Percentiles rank a stretch among this genome's conserved stretches.
Evolutionary conservation across 2,329 filamentous ascomycete genomes (phyloP).

Genomic region (Pyrenophora tritici-repentis): DNA sequence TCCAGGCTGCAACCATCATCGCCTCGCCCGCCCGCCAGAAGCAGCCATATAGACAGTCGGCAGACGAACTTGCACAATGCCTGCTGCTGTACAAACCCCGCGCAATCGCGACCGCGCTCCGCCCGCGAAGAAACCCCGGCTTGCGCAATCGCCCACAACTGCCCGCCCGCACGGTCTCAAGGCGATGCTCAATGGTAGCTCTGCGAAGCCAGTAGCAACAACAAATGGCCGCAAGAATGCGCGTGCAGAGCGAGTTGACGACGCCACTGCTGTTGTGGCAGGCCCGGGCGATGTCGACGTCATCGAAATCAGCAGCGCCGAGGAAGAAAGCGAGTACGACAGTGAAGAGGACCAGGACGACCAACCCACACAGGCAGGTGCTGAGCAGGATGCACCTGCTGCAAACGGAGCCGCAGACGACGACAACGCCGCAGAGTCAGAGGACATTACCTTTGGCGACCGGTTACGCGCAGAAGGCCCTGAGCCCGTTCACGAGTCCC

Average conservation of each 20-base stretch:
- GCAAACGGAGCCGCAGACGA: slow-evolving; percentile 30
- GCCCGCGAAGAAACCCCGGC: slow-evolving; percentile 46
- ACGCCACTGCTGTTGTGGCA: slow-evolving; percentile 61
- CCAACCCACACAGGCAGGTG: slow-evolving; percentile 23
- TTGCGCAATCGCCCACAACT: slow-evolving; percentile 34
- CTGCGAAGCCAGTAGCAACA: slow-evolving; percentile 52
- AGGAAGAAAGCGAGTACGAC: slow-evolving; percentile 48
- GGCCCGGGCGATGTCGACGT: slow-evolving; percentile 51
- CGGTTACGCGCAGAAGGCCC: slow-evolving; percentile 69
- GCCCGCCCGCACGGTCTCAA: slow-evolving; percentile 39
- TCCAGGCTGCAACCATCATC: slow-evolving; percentile 27
- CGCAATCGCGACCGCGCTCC: slow-evolving; percentile 37
- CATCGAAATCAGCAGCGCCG: slow-evolving; percentile 56
- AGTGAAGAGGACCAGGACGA: slow-evolving; percentile 33
- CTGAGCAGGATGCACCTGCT: slow-evolving; percentile 33
- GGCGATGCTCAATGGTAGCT: slow-evolving; percentile 35
- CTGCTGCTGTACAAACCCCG: slow-evolving; percentile 37
- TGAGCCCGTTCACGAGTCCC: slow-evolving; percentile 30
- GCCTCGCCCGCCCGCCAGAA: slow-evolving; percentile 10
- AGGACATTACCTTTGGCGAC: slow-evolving; percentile 82
- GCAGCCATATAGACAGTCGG: neutral
- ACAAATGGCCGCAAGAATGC: slow-evolving; percentile 59
- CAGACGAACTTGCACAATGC: slow-evolving; percentile 26
- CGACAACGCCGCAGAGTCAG: slow-evolving; percentile 48
- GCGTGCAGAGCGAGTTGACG: slow-evolving; percentile 60